Base-by-base conservation (phyloP, 352 stramenopile genomes). In the Phytophthora sojae region DNA sequence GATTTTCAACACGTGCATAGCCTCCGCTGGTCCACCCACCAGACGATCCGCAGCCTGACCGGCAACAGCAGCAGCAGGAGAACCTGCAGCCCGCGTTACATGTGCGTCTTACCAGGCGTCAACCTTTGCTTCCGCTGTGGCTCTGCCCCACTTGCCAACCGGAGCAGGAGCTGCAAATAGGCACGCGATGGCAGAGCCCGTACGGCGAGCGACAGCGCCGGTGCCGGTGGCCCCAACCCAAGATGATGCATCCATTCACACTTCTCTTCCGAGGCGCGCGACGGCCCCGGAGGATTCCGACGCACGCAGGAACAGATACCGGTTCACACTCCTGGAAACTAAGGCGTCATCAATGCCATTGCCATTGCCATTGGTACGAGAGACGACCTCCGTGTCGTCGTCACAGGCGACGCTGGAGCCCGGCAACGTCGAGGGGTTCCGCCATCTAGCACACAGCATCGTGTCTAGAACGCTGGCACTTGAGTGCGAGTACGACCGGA, bases 381-480 rank as follows among this genome's bases (percentile, higher is more conserved):
- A 69, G 3, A 70, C 49, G 17, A 19, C 59, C 1, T 62, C 57
- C n/a, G 62, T 69, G 15, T 73, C 67, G 57, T 67, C 71, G 4
- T 66, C 71, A 0, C 53, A 76, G 23, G 63, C 76, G 3, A 44
- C 61, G 1, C 58, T 90, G 15, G 69, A 56, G 3, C 57, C 69
- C 14, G 64, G 69, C 0, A 81, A 88, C 29, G 73, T 71, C 49
- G 67, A 75, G 29, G 65, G 70, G 1, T 86, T 82, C 56, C 79
- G 83, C n/a, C 47, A 68, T 6, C 49, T 87, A 23, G 79, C 75
- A 2, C 72, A 78, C 26, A 82, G 82, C 50, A 84, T 91, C 63
- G 81, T 91, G 9, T 70, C 66, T 17, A 67, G 75, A 23, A 86
- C 83, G 2, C 71, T 91, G 45, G 71, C 76, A 6, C 63, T 83